Evolutionary conservation across 371 early-diverging fungal genomes (phyloP).

Genomic region (Mucor irregularis): DNA sequence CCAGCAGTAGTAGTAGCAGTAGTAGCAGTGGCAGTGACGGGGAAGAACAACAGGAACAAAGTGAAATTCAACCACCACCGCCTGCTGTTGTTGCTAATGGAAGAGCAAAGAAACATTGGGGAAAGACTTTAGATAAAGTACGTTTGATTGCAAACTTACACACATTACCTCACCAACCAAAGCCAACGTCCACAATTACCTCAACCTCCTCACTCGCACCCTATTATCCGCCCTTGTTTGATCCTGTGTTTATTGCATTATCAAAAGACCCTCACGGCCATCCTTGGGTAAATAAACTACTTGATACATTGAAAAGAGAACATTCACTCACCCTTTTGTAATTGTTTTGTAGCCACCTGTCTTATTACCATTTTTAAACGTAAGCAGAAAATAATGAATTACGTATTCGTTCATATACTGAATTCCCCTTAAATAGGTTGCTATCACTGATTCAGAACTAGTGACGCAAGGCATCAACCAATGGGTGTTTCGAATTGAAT

Average conservation of each 20-base stretch:
- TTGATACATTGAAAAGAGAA: too few relatives aligned
- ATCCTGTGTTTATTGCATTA: conserved; percentile 42
- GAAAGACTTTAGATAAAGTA: conserved; percentile 46
- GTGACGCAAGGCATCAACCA: conserved; percentile 41
- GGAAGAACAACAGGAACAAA: too few relatives aligned
- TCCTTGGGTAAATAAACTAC: conserved; percentile 33
- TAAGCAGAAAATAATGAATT: conserved; percentile 21
- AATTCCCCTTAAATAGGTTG: conserved; percentile 36
- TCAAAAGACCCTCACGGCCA: conserved; percentile 38
- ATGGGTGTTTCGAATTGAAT: conserved; percentile 69
- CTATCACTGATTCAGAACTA: conserved; percentile 57
- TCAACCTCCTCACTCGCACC: conserved; percentile 24
- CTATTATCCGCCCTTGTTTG: conserved; percentile 43
- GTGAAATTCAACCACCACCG: too few relatives aligned
- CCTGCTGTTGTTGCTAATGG: neutral
- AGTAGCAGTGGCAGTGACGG: neutral
- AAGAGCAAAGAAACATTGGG: conserved; percentile 40
- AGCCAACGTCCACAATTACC: neutral
- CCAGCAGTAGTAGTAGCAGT: neutral
- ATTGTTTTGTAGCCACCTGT: conserved; percentile 41
- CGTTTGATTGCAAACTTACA: conserved; percentile 42
- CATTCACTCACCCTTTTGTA: neutral
- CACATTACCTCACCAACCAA: conserved; percentile 6
- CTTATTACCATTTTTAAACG: conserved; percentile 40
- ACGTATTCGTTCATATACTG: neutral